These are phyloP conservation scores for Coniella lustricola DNA, from an alignment of 2,329 filamentous ascomycete genomes.

Conservation along the genomic window DNA sequence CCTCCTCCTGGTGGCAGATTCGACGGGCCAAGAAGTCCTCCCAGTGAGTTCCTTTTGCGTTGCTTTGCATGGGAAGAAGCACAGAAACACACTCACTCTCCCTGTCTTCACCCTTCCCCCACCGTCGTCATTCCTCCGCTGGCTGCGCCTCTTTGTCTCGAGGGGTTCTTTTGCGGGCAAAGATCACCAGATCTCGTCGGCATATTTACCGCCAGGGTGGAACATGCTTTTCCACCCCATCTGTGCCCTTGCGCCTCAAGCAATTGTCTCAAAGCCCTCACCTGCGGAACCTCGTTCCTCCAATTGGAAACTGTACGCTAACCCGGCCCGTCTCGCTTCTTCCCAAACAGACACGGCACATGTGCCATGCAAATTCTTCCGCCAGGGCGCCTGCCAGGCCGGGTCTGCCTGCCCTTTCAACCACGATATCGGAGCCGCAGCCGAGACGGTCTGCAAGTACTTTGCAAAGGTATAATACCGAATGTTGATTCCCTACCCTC, in stretches of 20 bases:
- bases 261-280: not conserved
- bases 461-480: slow-evolving; percentile 76
- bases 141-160: too few species aligned
- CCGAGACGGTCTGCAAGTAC: slow-evolving; percentile 94
- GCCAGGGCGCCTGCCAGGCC: slow-evolving; percentile 91
- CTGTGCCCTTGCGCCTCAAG: not conserved
- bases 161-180: not conserved
- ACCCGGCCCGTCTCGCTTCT: slow-evolving; percentile 9
- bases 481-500: not conserved
- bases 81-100: not conserved
- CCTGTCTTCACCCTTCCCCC: not conserved
- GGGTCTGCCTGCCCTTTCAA: slow-evolving; percentile 94
- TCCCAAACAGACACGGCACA: slow-evolving; percentile 72
- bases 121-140: not conserved
- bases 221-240: not conserved
- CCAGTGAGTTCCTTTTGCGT: slow-evolving; percentile 43
- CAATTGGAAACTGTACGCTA: slow-evolving; percentile 7
- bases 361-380: slow-evolving; percentile 99
- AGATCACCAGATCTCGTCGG: not conserved
- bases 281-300: not conserved
- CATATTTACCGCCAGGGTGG: slow-evolving; percentile 2
- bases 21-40: slow-evolving; percentile 56
- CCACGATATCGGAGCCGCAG: slow-evolving; percentile 78
- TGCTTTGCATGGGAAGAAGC: not conserved
- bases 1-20: slow-evolving; percentile 26